These are phyloP conservation scores for Leishmania tarentolae DNA, from an alignment of 208 protist species.

Conservation along the genomic window DNA sequence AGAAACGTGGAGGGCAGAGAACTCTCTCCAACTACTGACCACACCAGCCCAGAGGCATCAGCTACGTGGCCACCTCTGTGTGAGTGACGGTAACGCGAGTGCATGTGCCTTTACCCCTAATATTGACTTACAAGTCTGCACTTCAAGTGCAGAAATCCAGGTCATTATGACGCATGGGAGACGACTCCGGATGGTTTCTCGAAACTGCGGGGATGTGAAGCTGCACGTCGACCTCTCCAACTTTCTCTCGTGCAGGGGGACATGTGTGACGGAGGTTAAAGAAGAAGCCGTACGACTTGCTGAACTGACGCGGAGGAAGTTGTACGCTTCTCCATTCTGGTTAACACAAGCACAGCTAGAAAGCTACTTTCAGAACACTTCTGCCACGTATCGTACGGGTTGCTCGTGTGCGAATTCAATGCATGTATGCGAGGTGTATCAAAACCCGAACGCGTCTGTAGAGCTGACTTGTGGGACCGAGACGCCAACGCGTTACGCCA, in stretches of 20 bases:
- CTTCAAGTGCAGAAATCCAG: not conserved
- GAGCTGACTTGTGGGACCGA: slow-evolving; percentile 4
- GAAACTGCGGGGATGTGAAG: slow-evolving; percentile 32
- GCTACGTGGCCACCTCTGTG: not conserved
- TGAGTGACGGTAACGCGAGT: no score
- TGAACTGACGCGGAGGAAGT: not conserved
- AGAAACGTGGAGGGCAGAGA: not conserved
- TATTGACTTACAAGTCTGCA: not conserved
- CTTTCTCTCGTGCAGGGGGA: slow-evolving; percentile 47
- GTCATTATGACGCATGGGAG: slow-evolving; percentile 32
- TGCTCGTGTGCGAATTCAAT: not conserved
- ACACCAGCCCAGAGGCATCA: slow-evolving; percentile 6
- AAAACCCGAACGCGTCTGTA: not conserved
- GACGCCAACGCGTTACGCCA: slow-evolving; percentile 3
- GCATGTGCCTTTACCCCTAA: not conserved
- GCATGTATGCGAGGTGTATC: slow-evolving; percentile 28
- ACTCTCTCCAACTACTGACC: not conserved
- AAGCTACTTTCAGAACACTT: not conserved
- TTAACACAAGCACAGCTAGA: slow-evolving; percentile 26
- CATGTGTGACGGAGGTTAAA: slow-evolving; percentile 28
- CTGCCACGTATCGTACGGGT: not conserved
- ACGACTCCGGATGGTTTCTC: slow-evolving; percentile 12
- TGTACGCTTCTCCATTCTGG: slow-evolving; percentile 64
- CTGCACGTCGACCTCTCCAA: slow-evolving; percentile 33
- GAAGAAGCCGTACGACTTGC: slow-evolving; percentile 13